Evolutionary conservation across 345 rosid species (phyloP).

Genomic region (Lagerstroemia speciosa): DNA sequence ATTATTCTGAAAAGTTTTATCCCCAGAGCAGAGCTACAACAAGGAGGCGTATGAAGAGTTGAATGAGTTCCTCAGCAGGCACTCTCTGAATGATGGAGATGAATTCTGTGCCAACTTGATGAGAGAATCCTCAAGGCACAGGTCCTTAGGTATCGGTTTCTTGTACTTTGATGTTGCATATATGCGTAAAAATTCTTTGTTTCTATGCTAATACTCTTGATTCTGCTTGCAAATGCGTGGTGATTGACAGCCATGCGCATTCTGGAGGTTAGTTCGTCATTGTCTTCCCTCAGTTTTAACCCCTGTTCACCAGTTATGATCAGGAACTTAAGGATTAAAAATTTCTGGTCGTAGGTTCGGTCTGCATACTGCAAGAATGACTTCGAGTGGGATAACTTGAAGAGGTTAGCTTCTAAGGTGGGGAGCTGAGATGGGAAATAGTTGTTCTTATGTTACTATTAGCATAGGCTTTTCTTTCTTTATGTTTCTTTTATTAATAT

Average conservation of each 20-base stretch:
- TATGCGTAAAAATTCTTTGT: neutral
- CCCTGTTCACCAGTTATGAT: neutral
- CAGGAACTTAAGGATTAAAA: neutral
- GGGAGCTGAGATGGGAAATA: neutral
- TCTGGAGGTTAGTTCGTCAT: slow-evolving; percentile 45
- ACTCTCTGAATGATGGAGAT: slow-evolving; percentile 75
- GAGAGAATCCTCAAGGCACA: slow-evolving; percentile 71
- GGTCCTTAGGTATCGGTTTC: slow-evolving; percentile 39
- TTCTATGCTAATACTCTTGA: neutral
- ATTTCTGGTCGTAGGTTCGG: slow-evolving; percentile 47
- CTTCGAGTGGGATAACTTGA: slow-evolving; percentile 79
- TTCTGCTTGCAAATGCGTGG: neutral
- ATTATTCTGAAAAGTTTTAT: neutral
- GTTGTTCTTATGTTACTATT: neutral
- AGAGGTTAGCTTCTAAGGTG: slow-evolving; percentile 50
- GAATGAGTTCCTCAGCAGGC: slow-evolving; percentile 42
- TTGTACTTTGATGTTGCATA: neutral
- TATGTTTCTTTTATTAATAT: neutral
- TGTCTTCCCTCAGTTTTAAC: neutral
- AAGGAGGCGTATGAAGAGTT: slow-evolving; percentile 66
- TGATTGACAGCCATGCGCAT: slow-evolving; percentile 47
- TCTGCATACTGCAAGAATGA: slow-evolving; percentile 74
- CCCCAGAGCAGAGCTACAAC: slow-evolving; percentile 62
- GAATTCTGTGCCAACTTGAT: slow-evolving; percentile 58
- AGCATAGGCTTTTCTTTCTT: neutral